A percentile compares a stretch with the other conserved stretches of the same genome.
phyloP scores from a whole-genome alignment of 495 filamentous ascomycete species.

The Xylaria bambusicola region DNA sequence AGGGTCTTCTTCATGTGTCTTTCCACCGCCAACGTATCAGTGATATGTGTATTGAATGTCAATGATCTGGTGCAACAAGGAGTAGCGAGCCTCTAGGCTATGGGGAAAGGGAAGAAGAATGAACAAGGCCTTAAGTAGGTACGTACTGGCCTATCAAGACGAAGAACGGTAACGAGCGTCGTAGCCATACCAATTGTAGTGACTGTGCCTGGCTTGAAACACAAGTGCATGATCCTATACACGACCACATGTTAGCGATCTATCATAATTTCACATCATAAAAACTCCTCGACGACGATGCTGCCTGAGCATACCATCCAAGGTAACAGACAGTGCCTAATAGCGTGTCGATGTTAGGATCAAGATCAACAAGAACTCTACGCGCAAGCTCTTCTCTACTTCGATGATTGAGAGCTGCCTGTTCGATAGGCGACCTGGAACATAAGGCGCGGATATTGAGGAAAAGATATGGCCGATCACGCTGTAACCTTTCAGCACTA shows the following conservation, averaged over 20 bases:
- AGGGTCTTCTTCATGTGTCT: slow-evolving; percentile 27
- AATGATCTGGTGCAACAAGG: not conserved
- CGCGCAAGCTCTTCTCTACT: slow-evolving; percentile 45
- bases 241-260: not conserved
- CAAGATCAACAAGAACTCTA: slow-evolving; percentile 43
- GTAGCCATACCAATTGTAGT: slow-evolving; percentile 53
- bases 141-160: slow-evolving; percentile 51
- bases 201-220: slow-evolving; percentile 39
- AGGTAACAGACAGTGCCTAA: slow-evolving; percentile 50
- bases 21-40: not conserved
- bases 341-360: slow-evolving; percentile 52
- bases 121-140: not conserved
- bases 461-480: slow-evolving; percentile 49
- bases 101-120: not conserved
- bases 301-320: slow-evolving; percentile 38
- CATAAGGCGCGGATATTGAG: slow-evolving; percentile 49
- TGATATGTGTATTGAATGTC: not conserved
- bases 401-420: slow-evolving; percentile 36
- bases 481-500: slow-evolving; percentile 30
- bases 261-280: not conserved
- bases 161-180: slow-evolving; percentile 55
- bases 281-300: not conserved
- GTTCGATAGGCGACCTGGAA: slow-evolving; percentile 36
- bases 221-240: slow-evolving; percentile 32
- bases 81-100: not conserved